These are phyloP conservation scores for Podospora sp. DNA, from an alignment of 495 filamentous ascomycete genomes.

Conservation along the genomic window DNA sequence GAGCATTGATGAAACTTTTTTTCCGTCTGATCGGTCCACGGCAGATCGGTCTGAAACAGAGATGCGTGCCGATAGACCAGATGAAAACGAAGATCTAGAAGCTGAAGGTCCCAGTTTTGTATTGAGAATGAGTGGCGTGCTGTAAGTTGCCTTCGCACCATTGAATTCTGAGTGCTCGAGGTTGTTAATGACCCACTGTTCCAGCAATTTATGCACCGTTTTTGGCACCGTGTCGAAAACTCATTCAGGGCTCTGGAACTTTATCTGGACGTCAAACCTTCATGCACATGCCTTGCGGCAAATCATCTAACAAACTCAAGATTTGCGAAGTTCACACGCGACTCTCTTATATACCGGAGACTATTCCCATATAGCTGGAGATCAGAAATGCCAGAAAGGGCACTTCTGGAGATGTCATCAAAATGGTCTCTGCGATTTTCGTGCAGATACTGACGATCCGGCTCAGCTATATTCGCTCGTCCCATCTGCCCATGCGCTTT, in stretches of 20 bases:
- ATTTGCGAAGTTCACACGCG: not conserved
- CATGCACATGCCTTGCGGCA: too few species aligned
- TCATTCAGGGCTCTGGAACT: not conserved
- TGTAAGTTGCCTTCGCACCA: not conserved
- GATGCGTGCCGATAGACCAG: not conserved
- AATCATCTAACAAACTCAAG: not conserved
- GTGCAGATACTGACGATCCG: not conserved
- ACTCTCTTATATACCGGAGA: not conserved
- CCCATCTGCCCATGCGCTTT: slow-evolving; percentile 2
- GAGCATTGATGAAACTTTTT: slow-evolving; percentile 13
- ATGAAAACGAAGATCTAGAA: not conserved
- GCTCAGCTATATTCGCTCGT: not conserved
- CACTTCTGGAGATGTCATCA: not conserved
- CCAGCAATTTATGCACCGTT: not conserved
- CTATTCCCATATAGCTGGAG: slow-evolving; percentile 1
- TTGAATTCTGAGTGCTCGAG: not conserved
- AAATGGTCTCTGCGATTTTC: not conserved
- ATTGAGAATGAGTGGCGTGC: not conserved
- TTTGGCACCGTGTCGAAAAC: not conserved
- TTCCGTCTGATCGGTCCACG: not conserved
- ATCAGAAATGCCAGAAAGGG: not conserved
- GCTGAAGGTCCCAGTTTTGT: not conserved
- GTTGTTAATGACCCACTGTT: not conserved
- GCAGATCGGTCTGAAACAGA: slow-evolving; percentile 1
- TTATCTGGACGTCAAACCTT: not conserved